phyloP scores from a whole-genome alignment of 805 yeast species.

The Scheffersomyces spartinae region DNA sequence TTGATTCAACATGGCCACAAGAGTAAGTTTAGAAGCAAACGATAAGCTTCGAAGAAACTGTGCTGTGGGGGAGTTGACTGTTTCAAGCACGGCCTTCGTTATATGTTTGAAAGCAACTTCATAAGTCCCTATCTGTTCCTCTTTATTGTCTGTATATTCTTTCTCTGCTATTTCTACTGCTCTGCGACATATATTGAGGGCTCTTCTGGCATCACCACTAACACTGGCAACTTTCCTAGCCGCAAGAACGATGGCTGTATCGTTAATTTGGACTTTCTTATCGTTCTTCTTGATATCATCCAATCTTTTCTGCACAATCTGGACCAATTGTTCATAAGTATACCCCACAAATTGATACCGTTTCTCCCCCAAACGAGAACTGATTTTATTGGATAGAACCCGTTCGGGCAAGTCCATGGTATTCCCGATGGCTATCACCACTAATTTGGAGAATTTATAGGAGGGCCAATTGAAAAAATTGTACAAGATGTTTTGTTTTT shows the following conservation, averaged over 20 bases:
- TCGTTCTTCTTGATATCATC: slow-evolving; percentile 27
- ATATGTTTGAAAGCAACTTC: slow-evolving; percentile 41
- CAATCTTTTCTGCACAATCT: slow-evolving; percentile 63
- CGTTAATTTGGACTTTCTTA: slow-evolving; percentile 35
- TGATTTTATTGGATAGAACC: slow-evolving; percentile 72
- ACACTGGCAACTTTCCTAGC: slow-evolving; percentile 92
- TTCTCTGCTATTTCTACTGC: slow-evolving; percentile 82
- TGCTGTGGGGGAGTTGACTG: slow-evolving; percentile 63
- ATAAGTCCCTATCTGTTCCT: slow-evolving; percentile 6
- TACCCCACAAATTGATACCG: slow-evolving; percentile 87
- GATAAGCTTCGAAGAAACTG: slow-evolving; percentile 49
- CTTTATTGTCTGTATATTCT: slow-evolving; percentile 31
- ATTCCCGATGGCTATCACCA: slow-evolving; percentile 90
- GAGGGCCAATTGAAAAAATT: slow-evolving; percentile 98
- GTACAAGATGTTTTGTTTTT: slow-evolving; percentile 78
- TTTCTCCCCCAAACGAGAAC: slow-evolving; percentile 81
- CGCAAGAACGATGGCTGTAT: slow-evolving; percentile 83
- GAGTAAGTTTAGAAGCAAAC: slow-evolving; percentile 56
- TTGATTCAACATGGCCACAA: slow-evolving; percentile 57
- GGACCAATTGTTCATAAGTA: slow-evolving; percentile 63
- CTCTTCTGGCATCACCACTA: slow-evolving; percentile 95
- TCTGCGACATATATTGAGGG: slow-evolving; percentile 74
- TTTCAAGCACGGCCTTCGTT: slow-evolving; percentile 67
- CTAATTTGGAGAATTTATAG: slow-evolving; percentile 60
- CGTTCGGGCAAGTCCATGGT: slow-evolving; percentile 97